These are phyloP conservation scores for Leccinellum albellum DNA, from an alignment of 768 basidiomycete genomes.

Conservation along the genomic window DNA sequence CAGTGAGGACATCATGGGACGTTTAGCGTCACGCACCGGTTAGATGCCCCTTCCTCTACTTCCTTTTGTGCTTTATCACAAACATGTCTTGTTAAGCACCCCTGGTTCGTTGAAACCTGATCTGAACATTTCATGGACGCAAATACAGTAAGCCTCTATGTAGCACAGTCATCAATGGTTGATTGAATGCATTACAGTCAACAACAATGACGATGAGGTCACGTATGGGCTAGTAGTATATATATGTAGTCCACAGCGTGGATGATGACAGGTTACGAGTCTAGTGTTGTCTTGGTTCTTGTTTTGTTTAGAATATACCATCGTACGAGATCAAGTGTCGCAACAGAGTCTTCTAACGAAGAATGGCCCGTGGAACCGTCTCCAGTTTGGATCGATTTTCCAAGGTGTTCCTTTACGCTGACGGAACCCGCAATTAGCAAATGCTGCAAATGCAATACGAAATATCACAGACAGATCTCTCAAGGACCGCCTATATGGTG, in stretches of 20 bases:
- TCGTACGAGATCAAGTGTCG: slow-evolving; percentile 83
- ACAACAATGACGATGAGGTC: neutral
- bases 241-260: slow-evolving; percentile 1
- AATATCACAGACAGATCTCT: slow-evolving; percentile 63
- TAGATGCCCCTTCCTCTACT: slow-evolving; percentile 33
- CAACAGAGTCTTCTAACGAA: slow-evolving; percentile 84
- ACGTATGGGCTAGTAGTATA: neutral
- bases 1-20: slow-evolving; percentile 74
- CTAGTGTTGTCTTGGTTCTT: slow-evolving; percentile 26
- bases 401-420: slow-evolving; percentile 81
- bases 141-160: neutral
- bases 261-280: slow-evolving; percentile 9
- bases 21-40: slow-evolving; percentile 71
- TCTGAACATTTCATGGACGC: neutral
- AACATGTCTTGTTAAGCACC: slow-evolving; percentile 26
- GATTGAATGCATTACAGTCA: neutral
- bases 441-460: neutral
- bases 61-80: slow-evolving; percentile 3
- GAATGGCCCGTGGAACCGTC: slow-evolving; percentile 78
- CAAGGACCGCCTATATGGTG: slow-evolving; percentile 73
- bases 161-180: neutral
- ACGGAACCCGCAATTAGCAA: slow-evolving; percentile 7
- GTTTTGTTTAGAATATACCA: slow-evolving; percentile 71
- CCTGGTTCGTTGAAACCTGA: slow-evolving; percentile 24
- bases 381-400: slow-evolving; percentile 77